Evolutionary conservation across 352 stramenopile species (phyloP).

Genomic region (Pythium dissotocum): DNA sequence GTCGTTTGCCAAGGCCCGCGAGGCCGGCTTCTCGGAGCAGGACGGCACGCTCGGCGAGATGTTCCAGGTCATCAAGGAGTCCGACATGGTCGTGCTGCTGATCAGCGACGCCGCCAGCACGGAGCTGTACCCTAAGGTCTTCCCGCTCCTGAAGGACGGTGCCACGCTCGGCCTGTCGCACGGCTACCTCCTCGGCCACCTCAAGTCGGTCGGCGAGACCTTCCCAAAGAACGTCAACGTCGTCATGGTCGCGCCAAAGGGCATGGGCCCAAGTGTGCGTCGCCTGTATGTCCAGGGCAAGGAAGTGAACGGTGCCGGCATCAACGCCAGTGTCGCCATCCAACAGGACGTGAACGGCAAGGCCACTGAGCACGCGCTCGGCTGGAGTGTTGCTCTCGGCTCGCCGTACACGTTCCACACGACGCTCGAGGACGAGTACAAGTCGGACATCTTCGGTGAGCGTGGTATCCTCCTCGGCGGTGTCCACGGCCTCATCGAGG

Average conservation of each 20-base stretch:
- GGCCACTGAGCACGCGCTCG: constrained; percentile 94
- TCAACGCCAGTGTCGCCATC: constrained; percentile 96
- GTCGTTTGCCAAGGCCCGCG: constrained; percentile 77
- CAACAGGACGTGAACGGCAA: constrained; percentile 94
- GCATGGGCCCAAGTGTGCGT: constrained; percentile 96
- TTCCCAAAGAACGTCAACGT: constrained; percentile 98
- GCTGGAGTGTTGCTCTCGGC: constrained; percentile 96
- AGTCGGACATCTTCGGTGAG: constrained; percentile 98
- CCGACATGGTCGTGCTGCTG: constrained; percentile 96
- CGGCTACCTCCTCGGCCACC: constrained; percentile 96
- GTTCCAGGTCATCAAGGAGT: constrained; percentile 96
- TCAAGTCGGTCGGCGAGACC: constrained; percentile 93
- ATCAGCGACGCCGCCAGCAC: constrained; percentile 96
- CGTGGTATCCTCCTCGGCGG: constrained; percentile 96
- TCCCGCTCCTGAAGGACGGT: constrained; percentile 94
- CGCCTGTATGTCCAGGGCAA: constrained; percentile 98
- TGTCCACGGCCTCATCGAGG: constrained; percentile 97
- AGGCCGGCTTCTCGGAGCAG: constrained; percentile 93
- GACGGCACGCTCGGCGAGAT: constrained; percentile 94
- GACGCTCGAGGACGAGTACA: constrained; percentile 96
- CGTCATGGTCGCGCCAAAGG: constrained; percentile 98
- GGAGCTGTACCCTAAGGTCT: constrained; percentile 97
- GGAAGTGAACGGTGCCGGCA: constrained; percentile 96
- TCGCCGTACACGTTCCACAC: constrained; percentile 98
- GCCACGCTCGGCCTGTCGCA: constrained; percentile 97